Base-by-base conservation (phyloP, 2,329 filamentous ascomycete species). In the Curvularia sp. region DNA sequence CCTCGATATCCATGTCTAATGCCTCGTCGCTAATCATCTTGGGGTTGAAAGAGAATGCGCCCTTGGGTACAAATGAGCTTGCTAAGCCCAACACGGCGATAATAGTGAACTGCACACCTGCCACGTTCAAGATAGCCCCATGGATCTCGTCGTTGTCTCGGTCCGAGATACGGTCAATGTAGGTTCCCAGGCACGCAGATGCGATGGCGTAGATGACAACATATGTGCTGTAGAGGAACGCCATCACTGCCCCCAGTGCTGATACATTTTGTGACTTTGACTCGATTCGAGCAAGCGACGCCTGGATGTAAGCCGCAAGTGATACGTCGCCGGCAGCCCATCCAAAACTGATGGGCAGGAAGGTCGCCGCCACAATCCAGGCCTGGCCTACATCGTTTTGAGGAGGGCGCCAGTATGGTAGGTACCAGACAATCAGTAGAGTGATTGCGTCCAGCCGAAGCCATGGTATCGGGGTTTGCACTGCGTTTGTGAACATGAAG, bases 291-390 rank as follows among this genome's bases (percentile, higher is more conserved):
- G 79, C 75, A n/a, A 84, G 75, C 5, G 79, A 79, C 3, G 82
- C 80, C 65, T 84, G 82, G 49, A 84, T 82, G 65, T 83, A 84
- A 1, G 82, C 82, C 1, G 80, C 79, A 0, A 84, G 77, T 4
- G 80, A 82, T 13, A 84, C 81, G 53, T 84, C 82, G 13, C 82
- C 81, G 4, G 82, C 82, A 0, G 82, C 82, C 82, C 82, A 84
- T 20, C 81, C 81, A 50, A 83, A 82, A 49, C 69, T 72, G 22
- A 69, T 69, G 1, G 81, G 81, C 22, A 82, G 69, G 57, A 83
- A 81, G 0, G 80, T 80, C 2, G 77, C 80, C 2, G 77, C 80
- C 24, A 79, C 76, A 15, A 80, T 77, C 81, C 78, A 84, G 4
- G 81, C 81, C 58, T 82, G 77, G 0, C 69, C 65, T 9, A 82